Evolutionary conservation across 345 rosid species (phyloP).

Genomic region (Lagerstroemia speciosa): DNA sequence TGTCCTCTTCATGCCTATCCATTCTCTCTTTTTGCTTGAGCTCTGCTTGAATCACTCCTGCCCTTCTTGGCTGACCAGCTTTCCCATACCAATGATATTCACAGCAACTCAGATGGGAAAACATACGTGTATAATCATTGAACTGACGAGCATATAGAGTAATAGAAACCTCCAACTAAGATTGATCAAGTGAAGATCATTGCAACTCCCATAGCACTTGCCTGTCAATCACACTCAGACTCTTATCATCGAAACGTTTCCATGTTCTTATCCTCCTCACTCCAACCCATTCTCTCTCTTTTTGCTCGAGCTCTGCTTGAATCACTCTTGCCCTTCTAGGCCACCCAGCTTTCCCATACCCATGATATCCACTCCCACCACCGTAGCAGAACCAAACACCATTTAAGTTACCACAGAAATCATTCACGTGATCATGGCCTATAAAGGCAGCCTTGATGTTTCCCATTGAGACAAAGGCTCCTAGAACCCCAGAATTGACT

Average conservation of each 20-base stretch:
- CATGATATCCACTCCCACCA: constrained; percentile 94
- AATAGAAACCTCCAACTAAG: neutral
- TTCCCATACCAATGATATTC: constrained; percentile 88
- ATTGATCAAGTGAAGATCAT: neutral
- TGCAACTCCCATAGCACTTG: constrained; percentile 54
- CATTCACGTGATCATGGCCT: constrained; percentile 85
- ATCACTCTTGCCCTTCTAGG: constrained; percentile 68
- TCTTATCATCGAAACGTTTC: constrained; percentile 74
- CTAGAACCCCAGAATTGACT: constrained; percentile 57
- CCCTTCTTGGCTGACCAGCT: constrained; percentile 67
- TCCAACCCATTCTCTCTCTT: constrained; percentile 42
- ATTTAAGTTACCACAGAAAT: constrained; percentile 69
- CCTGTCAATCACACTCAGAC: constrained; percentile 58
- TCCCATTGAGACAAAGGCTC: constrained; percentile 55
- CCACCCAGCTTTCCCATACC: constrained; percentile 69
- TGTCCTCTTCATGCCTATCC: constrained; percentile 52
- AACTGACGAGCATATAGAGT: neutral
- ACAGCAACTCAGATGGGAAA: neutral
- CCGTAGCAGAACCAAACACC: constrained; percentile 92
- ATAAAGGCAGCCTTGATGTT: constrained; percentile 77
- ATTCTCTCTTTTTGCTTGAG: constrained; percentile 38
- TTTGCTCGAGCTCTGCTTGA: constrained; percentile 51
- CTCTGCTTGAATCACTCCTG: constrained; percentile 56
- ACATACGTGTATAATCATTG: no score
- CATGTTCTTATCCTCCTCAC: constrained; percentile 59